These are phyloP conservation scores for Rosa multiflora DNA, from an alignment of 306 rosid genomes.

Conservation along the genomic window DNA sequence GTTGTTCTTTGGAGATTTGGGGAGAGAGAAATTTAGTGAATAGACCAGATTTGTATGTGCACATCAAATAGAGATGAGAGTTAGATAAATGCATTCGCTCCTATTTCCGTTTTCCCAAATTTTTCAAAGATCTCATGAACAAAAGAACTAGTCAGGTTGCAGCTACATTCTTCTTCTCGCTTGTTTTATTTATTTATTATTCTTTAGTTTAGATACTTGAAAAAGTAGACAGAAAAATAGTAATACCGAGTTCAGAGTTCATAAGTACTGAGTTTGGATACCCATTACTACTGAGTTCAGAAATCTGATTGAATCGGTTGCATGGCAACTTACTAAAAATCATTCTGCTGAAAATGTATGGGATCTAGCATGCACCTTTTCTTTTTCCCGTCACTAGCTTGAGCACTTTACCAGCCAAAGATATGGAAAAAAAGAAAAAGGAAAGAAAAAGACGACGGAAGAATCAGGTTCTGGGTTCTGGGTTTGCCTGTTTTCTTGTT, in stretches of 20 bases:
- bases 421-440: constrained; percentile 10
- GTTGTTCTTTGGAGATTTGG: background rate
- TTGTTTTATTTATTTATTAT: background rate
- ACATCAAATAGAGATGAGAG: background rate
- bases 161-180: background rate
- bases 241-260: background rate
- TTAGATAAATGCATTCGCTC: background rate
- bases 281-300: background rate
- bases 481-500: background rate
- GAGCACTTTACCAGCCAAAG: constrained; percentile 10
- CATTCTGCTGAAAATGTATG: background rate
- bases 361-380: constrained; percentile 17
- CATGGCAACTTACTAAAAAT: background rate
- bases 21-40: background rate
- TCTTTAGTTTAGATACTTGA: background rate
- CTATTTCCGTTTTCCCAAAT: background rate
- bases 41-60: constrained; percentile 13
- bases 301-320: background rate
- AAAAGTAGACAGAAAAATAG: background rate
- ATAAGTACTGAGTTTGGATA: background rate
- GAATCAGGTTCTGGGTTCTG: constrained; percentile 10
- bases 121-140: background rate
- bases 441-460: background rate
- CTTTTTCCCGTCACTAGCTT: background rate
- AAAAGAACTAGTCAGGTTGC: background rate